phyloP scores from a whole-genome alignment of 495 filamentous ascomycete genomes.

The Penicillium canescens region DNA sequence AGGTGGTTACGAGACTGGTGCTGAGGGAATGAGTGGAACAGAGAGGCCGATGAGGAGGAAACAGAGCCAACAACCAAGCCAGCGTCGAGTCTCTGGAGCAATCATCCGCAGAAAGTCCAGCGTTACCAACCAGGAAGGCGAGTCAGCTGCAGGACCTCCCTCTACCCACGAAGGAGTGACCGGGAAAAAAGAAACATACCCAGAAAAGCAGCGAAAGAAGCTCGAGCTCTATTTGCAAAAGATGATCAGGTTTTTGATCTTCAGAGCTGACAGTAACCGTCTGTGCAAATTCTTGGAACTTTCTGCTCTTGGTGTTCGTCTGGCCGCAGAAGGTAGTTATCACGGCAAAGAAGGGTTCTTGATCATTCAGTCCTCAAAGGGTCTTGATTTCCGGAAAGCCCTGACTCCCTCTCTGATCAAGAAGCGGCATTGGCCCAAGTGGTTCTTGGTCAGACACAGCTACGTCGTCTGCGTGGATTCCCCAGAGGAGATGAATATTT shows the following conservation, averaged over 20 bases:
- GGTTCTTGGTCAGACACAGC: conserved; percentile 97
- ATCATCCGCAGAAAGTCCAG: conserved; percentile 58
- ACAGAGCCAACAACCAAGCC: conserved; percentile 32
- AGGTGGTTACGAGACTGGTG: conserved; percentile 56
- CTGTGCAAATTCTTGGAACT: conserved; percentile 95
- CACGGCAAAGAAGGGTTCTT: conserved; percentile 97
- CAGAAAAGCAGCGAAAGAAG: conserved; percentile 76
- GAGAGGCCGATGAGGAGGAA: conserved; percentile 61
- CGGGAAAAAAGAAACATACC: conserved; percentile 54
- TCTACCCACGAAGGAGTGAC: conserved; percentile 43
- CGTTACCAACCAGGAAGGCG: conserved; percentile 46
- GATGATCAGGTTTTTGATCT: conserved; percentile 92
- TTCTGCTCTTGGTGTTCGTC: conserved; percentile 89
- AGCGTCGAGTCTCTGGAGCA: conserved; percentile 54
- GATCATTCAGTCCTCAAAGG: conserved; percentile 86
- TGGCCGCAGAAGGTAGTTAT: conserved; percentile 93
- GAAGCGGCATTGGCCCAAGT: conserved; percentile 83
- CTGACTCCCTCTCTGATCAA: conserved; percentile 74
- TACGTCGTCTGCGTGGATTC: conserved; percentile 98
- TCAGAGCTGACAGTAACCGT: conserved; percentile 91
- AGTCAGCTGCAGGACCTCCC: conserved; percentile 39
- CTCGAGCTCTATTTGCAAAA: conserved; percentile 91
- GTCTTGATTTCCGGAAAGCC: conserved; percentile 82
- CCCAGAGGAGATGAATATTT: conserved; percentile 97
- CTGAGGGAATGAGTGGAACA: conserved; percentile 57